phyloP scores from a whole-genome alignment of 176 grass and related monocot species.

The Zizania latifolia region DNA sequence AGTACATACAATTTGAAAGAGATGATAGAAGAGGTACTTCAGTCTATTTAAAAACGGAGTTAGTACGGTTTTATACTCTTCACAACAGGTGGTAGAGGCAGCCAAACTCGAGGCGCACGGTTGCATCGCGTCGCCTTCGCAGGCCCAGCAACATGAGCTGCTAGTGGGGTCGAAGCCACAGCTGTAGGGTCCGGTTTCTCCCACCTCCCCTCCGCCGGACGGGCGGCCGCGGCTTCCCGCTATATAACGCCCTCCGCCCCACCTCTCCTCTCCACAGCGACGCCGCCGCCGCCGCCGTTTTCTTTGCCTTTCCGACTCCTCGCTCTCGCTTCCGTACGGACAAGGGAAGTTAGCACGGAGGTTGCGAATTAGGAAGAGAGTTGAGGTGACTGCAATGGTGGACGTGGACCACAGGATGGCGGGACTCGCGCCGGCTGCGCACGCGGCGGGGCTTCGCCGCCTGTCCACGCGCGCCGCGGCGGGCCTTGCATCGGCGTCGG shows the following conservation, averaged over 20 bases:
- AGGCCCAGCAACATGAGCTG: not conserved
- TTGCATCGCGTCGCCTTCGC: conserved; percentile 3
- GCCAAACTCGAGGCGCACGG: not conserved
- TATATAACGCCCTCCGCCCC: conserved; percentile 23
- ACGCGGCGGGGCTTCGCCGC: conserved; percentile 68
- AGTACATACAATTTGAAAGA: no score
- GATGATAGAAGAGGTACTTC: no score
- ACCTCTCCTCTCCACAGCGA: not conserved
- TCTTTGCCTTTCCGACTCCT: not conserved
- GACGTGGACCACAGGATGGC: conserved; percentile 72
- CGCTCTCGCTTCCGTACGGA: not conserved
- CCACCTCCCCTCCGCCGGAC: not conserved
- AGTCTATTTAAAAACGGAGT: no score
- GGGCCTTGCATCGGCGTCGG: conserved; percentile 34
- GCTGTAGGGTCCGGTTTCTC: not conserved
- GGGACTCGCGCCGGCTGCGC: conserved; percentile 41
- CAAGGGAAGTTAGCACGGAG: not conserved
- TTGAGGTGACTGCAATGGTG: conserved; percentile 37
- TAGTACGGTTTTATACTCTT: no score
- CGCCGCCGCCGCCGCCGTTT: not conserved
- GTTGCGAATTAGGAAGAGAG: no score
- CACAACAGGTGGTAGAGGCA: not conserved
- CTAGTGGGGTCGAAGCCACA: conserved; percentile 13
- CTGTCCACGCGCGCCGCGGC: conserved; percentile 73
- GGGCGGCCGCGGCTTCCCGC: conserved; percentile 11